phyloP scores from a whole-genome alignment of 2,329 filamentous ascomycete species.

The Didymella sp. region DNA sequence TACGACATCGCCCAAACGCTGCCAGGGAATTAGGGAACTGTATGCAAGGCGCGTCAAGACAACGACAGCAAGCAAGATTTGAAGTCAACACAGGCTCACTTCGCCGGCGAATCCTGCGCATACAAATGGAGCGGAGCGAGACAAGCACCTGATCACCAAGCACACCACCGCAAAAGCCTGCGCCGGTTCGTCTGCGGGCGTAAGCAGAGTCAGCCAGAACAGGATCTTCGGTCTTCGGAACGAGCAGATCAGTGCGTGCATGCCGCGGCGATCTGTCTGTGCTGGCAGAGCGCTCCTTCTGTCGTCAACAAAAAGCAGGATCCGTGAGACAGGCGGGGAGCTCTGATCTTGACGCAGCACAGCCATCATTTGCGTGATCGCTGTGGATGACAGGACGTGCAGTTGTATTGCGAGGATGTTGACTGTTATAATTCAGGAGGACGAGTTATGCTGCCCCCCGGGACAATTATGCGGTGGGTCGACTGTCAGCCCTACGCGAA shows the following conservation, averaged over 20 bases:
- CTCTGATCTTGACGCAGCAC: slow-evolving; percentile 12
- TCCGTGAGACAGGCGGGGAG: slow-evolving; percentile 2
- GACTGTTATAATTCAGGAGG: slow-evolving; percentile 18
- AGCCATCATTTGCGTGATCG: slow-evolving; percentile 14
- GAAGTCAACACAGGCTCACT: not conserved
- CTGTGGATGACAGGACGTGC: slow-evolving; percentile 4
- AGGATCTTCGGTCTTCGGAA: slow-evolving; percentile 24
- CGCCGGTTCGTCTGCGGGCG: slow-evolving; percentile 6
- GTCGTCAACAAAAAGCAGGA: slow-evolving; percentile 9
- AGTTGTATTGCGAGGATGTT: slow-evolving; percentile 15
- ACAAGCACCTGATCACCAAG: slow-evolving; percentile 8
- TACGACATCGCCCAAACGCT: slow-evolving; percentile 11
- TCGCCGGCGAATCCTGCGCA: slow-evolving; percentile 9
- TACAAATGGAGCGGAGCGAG: slow-evolving; percentile 1
- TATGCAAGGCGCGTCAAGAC: slow-evolving; percentile 18
- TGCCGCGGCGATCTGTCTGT: slow-evolving; percentile 22
- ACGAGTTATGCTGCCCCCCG: slow-evolving; percentile 13
- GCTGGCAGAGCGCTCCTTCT: slow-evolving; percentile 13
- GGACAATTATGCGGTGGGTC: slow-evolving; percentile 17
- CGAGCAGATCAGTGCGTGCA: slow-evolving; percentile 26
- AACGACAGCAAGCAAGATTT: slow-evolving; percentile 6
- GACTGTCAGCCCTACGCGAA: slow-evolving; percentile 19
- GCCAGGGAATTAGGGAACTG: slow-evolving; percentile 8
- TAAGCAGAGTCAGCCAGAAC: slow-evolving; percentile 23
- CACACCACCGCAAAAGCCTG: not conserved